Evolutionary conservation across 2,329 filamentous ascomycete genomes (phyloP).

Genomic region (Fusarium coicis): DNA sequence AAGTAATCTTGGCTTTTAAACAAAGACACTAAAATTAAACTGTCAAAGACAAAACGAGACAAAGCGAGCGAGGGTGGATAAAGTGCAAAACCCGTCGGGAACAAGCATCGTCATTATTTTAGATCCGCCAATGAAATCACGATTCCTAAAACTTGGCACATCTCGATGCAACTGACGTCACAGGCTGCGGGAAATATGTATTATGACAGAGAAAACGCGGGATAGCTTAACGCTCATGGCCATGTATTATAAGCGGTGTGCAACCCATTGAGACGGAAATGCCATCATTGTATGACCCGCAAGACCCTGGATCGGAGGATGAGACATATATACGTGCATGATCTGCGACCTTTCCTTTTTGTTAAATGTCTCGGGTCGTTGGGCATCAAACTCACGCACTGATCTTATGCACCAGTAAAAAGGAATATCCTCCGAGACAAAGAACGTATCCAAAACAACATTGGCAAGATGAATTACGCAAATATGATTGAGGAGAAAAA

Average conservation of each 20-base stretch:
- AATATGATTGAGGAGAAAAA: constrained; percentile 44
- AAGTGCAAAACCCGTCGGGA: constrained; percentile 3
- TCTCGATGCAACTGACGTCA: constrained; percentile 10
- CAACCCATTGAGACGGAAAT: not conserved
- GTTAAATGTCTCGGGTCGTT: not conserved
- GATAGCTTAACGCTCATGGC: not conserved
- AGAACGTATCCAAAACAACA: not conserved
- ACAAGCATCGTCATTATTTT: constrained; percentile 6
- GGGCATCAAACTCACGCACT: constrained; percentile 16
- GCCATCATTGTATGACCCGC: constrained; percentile 24
- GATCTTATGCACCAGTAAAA: not conserved
- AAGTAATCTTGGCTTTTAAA: not conserved
- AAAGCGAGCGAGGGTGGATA: not conserved
- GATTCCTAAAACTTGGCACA: constrained; percentile 13
- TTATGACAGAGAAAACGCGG: constrained; percentile 14
- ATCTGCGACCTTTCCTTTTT: constrained; percentile 3
- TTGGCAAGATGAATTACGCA: constrained; percentile 34
- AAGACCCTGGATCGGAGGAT: not conserved
- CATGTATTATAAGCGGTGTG: constrained; percentile 14
- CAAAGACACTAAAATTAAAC: constrained; percentile 13
- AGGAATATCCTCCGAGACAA: not conserved
- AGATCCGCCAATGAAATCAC: not conserved
- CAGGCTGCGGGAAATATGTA: constrained; percentile 7
- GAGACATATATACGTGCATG: constrained; percentile 12
- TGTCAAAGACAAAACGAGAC: constrained; percentile 18